Conservation (phyloP, 495 filamentous ascomycete genomes). For the Podospora tetraspora region DNA sequence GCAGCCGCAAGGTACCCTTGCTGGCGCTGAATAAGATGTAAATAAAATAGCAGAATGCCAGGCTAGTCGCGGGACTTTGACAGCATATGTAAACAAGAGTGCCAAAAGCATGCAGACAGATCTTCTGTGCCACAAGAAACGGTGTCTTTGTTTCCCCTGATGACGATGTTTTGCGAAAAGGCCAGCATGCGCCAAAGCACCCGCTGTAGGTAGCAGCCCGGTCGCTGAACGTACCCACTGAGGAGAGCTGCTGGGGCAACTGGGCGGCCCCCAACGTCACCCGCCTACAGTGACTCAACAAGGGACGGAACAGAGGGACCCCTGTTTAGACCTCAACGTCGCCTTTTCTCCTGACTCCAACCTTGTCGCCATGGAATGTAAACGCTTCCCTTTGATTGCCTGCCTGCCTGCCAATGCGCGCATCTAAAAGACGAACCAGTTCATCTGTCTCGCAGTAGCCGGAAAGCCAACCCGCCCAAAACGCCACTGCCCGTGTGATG, state of each 20-base stretch:
- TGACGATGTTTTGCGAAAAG: background rate
- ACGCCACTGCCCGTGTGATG: conserved; percentile 20
- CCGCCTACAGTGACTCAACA: background rate
- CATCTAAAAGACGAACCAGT: conserved; percentile 11
- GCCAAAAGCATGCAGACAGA: background rate
- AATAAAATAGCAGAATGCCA: background rate
- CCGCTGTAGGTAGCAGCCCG: background rate
- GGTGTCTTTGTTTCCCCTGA: background rate
- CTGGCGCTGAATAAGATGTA: background rate
- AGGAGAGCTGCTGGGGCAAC: background rate
- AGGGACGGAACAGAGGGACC: background rate
- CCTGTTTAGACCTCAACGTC: background rate
- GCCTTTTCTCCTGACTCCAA: background rate
- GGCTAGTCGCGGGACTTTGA: background rate
- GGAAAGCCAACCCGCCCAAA: conserved; percentile 9
- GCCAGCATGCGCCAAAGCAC: background rate
- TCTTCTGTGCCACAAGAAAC: background rate
- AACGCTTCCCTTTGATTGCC: background rate
- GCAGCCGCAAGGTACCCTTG: background rate
- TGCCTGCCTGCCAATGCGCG: background rate
- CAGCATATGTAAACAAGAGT: background rate
- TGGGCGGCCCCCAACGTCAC: background rate
- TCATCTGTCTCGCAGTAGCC: background rate
- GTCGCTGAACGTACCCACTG: background rate
- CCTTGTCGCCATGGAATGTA: background rate